Evolutionary conservation across 2,329 filamentous ascomycete genomes (phyloP).

Genomic region (Aspergillus costaricaensis): DNA sequence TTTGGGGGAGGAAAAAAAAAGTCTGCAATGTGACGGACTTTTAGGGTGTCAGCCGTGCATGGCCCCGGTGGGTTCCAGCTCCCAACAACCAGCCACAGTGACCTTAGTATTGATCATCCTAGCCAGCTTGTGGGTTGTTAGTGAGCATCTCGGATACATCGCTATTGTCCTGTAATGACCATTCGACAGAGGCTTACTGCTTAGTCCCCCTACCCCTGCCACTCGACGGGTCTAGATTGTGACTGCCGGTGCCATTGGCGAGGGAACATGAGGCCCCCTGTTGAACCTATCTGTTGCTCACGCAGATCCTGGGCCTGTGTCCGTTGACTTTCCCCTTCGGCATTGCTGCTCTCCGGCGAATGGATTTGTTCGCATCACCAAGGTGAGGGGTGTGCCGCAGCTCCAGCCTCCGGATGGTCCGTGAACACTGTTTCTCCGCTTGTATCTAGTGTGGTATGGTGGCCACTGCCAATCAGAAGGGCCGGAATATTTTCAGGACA

Average conservation of each 20-base stretch:
- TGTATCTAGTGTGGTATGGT: neutral
- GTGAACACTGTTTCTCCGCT: neutral
- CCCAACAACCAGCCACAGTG: neutral
- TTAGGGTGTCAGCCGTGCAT: constrained; percentile 13
- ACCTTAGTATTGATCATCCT: constrained; percentile 6
- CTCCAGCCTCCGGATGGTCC: constrained; percentile 1
- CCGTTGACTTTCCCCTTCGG: neutral
- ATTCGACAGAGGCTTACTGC: constrained; percentile 3
- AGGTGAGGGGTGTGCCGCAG: neutral
- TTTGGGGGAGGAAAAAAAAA: neutral
- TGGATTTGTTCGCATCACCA: neutral
- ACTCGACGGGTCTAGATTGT: constrained; percentile 7
- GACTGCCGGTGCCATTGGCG: constrained; percentile 2
- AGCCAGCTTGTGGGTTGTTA: constrained; percentile 12
- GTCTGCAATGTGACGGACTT: constrained; percentile 8
- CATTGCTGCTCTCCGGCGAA: neutral
- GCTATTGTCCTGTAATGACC: constrained; percentile 1
- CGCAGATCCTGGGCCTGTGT: neutral
- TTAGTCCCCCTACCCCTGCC: neutral
- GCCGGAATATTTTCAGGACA: neutral
- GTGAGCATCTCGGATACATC: constrained; percentile 6
- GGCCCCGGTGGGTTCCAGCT: constrained; percentile 2
- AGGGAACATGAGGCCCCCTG: neutral
- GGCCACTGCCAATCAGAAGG: constrained; percentile 1
- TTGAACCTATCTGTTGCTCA: neutral